phyloP scores from a whole-genome alignment of 2,329 filamentous ascomycete genomes.

The Alternaria triticimaculans region DNA sequence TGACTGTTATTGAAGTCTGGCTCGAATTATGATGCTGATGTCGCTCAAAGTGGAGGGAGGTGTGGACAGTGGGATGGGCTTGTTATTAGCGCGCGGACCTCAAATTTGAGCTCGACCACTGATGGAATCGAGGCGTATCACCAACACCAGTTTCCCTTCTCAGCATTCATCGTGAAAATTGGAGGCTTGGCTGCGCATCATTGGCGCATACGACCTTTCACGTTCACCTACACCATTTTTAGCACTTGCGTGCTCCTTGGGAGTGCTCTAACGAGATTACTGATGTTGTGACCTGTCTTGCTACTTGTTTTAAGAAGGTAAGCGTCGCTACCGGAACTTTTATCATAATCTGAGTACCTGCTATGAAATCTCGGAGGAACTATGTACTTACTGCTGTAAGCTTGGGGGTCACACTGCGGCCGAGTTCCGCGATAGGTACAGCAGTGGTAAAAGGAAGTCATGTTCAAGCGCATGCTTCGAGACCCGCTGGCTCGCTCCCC shows the following conservation, averaged over 20 bases:
- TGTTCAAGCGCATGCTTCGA: not conserved
- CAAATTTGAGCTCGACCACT: conserved; percentile 49
- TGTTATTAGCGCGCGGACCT: conserved; percentile 14
- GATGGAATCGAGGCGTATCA: conserved; percentile 36
- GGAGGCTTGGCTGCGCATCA: not conserved
- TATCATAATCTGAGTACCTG: not conserved
- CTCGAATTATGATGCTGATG: conserved; percentile 20
- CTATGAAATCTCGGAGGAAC: not conserved
- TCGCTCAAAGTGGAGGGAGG: conserved; percentile 22
- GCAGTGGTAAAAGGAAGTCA: not conserved
- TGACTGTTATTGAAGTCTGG: conserved; percentile 13
- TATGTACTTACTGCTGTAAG: not conserved
- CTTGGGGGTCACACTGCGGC: not conserved
- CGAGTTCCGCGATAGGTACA: not conserved
- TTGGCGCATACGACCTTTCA: not conserved
- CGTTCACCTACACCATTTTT: not conserved
- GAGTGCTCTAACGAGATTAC: not conserved
- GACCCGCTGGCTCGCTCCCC: not conserved
- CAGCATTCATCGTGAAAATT: not conserved
- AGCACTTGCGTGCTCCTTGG: not conserved
- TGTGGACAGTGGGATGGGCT: conserved; percentile 35
- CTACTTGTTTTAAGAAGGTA: not conserved
- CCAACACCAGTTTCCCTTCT: conserved; percentile 24
- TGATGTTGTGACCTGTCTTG: not conserved
- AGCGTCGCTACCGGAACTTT: not conserved